A percentile compares a stretch with the other conserved stretches of the same genome.
Evolutionary conservation across 2,329 filamentous ascomycete genomes (phyloP).

Genomic region (Pleoardoris graminearum): DNA sequence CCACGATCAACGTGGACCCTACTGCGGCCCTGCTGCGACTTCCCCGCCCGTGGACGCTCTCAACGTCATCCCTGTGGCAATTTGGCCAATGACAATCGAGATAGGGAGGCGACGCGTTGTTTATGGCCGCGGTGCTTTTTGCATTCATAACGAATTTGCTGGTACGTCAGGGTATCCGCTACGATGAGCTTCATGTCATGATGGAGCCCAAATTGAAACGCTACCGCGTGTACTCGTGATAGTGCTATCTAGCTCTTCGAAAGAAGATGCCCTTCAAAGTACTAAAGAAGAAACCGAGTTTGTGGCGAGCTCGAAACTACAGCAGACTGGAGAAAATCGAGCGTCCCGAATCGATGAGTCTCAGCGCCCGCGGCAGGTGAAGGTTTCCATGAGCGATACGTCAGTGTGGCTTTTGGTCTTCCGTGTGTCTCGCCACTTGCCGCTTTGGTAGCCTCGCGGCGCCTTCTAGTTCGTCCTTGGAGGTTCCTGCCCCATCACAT

Average conservation of each 20-base stretch:
- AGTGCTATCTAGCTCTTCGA: background rate
- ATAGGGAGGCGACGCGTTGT: background rate
- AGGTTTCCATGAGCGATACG: background rate
- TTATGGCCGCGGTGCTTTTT: no score
- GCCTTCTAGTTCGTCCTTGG: conserved; percentile 3
- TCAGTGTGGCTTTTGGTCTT: background rate
- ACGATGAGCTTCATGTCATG: background rate
- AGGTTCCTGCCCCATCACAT: background rate
- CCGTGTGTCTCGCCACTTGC: background rate
- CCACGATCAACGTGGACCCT: background rate
- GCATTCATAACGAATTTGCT: background rate
- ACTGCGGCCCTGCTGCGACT: background rate
- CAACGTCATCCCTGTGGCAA: background rate
- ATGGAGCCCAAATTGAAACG: background rate
- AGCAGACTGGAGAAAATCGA: background rate
- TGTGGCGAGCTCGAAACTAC: background rate
- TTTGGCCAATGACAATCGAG: no score
- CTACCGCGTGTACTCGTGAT: background rate
- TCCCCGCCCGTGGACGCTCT: background rate
- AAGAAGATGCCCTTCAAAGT: background rate
- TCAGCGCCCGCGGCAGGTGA: background rate
- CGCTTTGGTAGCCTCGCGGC: background rate
- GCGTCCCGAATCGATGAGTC: background rate
- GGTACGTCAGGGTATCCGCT: background rate
- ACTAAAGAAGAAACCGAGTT: background rate